Base-by-base conservation (phyloP, 768 basidiomycete genomes). In the Lyophyllum semitale region DNA sequence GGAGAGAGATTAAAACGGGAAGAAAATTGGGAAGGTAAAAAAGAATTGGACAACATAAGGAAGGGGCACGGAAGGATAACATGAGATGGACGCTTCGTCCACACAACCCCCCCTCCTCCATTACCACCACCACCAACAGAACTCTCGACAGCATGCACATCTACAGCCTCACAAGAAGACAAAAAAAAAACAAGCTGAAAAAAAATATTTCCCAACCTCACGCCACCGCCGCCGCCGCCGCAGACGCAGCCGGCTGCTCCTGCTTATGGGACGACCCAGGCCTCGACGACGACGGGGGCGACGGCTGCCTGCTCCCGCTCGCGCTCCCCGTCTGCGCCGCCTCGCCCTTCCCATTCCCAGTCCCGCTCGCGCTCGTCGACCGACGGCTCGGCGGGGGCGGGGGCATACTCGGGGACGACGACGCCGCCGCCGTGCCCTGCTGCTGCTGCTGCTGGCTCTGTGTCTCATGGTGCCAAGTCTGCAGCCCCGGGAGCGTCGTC, bases 401-500 rank as follows among this genome's bases (percentile, higher is more conserved):
- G 22, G 8, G 29, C 20, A 30, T 18, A 29, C 17, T 6, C 43
- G 43, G 11, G 11, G 18, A 33, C 18, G 18, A 30, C 30, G 30
- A 32, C 17, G 48, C 3, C 29, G 35, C 48, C 2, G 11, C 8
- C 48, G 20, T 9, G 30, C 27, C 45, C 37, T 54, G 52, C 25
- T 43, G 41, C 17, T 43, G 42, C 42, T 37, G 25, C 25, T 49
- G 43, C 27, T 20, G 22, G 8, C n/a, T 15, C 22, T 29, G 25
- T 8, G 8, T 7, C 5, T 42, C 37, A 18, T 51, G 50, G 59
- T 78, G 77, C 75, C 81, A 80, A 32, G 77, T 69, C 62, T 78
- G 77, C 43, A 82, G 72, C 56, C 75, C 79, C 23, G 81, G 78
- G 29, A 82, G 59, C 50, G 72, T 73, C 59, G 72, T 74, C 3